Conservation (phyloP, 352 stramenopile genomes). For the Pythium volutum region DNA sequence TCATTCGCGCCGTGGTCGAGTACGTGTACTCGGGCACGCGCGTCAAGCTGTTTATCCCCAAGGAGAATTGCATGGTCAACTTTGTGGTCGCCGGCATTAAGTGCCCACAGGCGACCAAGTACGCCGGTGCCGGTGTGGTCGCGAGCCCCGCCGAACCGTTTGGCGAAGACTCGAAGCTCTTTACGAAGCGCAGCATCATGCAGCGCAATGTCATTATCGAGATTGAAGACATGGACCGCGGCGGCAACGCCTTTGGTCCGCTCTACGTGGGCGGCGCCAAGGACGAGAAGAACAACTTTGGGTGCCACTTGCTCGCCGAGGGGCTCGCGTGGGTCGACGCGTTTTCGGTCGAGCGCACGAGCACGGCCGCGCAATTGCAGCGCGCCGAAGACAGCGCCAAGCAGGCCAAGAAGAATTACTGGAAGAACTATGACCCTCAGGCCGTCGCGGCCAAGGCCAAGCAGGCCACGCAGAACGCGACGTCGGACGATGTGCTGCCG, state of each 20-base stretch:
- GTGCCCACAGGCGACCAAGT: slow-evolving; percentile 78
- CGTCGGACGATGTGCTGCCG: slow-evolving; percentile 62
- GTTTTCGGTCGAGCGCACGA: slow-evolving; percentile 92
- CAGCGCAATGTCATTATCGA: slow-evolving; percentile 91
- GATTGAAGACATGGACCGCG: slow-evolving; percentile 93
- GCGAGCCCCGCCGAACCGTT: slow-evolving; percentile 83
- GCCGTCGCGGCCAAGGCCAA: slow-evolving; percentile 47
- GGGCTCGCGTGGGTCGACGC: slow-evolving; percentile 92
- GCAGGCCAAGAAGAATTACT: slow-evolving; percentile 93
- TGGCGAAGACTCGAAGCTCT: slow-evolving; percentile 86
- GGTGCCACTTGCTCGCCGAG: slow-evolving; percentile 89
- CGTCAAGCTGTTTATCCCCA: slow-evolving; percentile 95
- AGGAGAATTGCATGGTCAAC: slow-evolving; percentile 97
- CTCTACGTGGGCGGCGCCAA: slow-evolving; percentile 66
- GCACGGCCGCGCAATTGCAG: slow-evolving; percentile 64
- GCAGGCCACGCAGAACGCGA: slow-evolving; percentile 38
- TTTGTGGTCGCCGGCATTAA: slow-evolving; percentile 90
- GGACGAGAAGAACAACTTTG: slow-evolving; percentile 86
- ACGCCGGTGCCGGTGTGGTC: slow-evolving; percentile 89
- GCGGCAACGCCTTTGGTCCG: slow-evolving; percentile 89
- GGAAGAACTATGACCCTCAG: slow-evolving; percentile 82
- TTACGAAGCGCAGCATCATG: slow-evolving; percentile 85
- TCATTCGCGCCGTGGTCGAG: slow-evolving; percentile 86
- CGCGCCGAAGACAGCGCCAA: slow-evolving; percentile 88
- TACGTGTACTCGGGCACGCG: slow-evolving; percentile 96